phyloP scores from a whole-genome alignment of 1,284 basidiomycete species.

The Tylopilus sp. region DNA sequence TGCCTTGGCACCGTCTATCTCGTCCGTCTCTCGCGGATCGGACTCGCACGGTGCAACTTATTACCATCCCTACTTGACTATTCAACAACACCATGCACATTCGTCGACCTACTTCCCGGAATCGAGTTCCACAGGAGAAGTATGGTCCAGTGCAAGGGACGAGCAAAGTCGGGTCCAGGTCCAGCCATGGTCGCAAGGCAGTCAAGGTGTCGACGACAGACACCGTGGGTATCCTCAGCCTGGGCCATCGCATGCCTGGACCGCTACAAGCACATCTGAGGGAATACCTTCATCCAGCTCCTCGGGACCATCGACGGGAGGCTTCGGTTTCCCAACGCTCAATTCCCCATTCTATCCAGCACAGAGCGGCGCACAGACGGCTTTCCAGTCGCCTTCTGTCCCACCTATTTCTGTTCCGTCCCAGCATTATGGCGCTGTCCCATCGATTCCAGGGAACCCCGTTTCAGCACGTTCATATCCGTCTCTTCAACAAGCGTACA shows the following conservation, averaged over 20 bases:
- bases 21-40: constrained; percentile 29
- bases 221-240: constrained; percentile 33
- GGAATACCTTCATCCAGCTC: constrained; percentile 22
- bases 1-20: constrained; percentile 17
- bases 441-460: constrained; percentile 20
- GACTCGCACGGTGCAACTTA: constrained; percentile 22
- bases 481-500: constrained; percentile 30
- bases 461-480: constrained; percentile 28
- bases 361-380: constrained; percentile 27
- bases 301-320: constrained; percentile 21
- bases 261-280: constrained; percentile 20
- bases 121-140: constrained; percentile 19
- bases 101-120: constrained; percentile 30
- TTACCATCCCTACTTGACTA: constrained; percentile 29
- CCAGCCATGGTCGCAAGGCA: constrained; percentile 29
- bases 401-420: constrained; percentile 33
- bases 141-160: constrained; percentile 26
- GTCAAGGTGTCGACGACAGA: constrained; percentile 27
- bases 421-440: constrained; percentile 26
- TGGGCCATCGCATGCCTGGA: constrained; percentile 31
- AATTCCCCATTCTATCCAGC: constrained; percentile 48
- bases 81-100: constrained; percentile 25
- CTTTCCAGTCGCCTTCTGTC: constrained; percentile 26
- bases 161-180: constrained; percentile 23
- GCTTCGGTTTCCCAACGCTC: constrained; percentile 38